Evolutionary conservation across 2,329 filamentous ascomycete species (phyloP), one percentile per base, ranked within the genome.

Genomic region (Capronia epimyces): DNA sequence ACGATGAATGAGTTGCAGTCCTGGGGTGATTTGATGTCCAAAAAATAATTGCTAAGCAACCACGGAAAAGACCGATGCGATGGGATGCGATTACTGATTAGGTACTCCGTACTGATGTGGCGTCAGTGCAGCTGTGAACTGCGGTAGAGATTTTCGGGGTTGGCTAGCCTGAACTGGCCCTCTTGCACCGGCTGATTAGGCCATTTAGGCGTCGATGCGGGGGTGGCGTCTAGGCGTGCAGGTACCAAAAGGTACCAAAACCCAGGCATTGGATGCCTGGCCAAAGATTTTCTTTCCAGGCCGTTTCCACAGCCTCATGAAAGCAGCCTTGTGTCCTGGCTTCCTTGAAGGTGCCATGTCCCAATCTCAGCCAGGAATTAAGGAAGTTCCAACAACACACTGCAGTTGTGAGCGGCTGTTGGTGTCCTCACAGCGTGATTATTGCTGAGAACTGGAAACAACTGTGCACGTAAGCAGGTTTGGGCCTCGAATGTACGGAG

Each of bases 1-100:
- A 16, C 9, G 15, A 5, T 5, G 12, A 16, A 40, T 20, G 40
- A 29, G n/a, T 21, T n/a, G 22, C 40, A 25, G 37, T 7, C 10
- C 16, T 24, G 21, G 37, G 20, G 15, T 42, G 21, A 25, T 25
- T n/a, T 9, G n/a, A 42, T 3, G 3, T 12, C 22, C 27, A 41
- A 31, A 39, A 27, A 41, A 12, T 21, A 32, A 46, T 46, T 46
- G 29, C 31, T 46, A 46, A 46, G 43, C 43, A 46, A 16, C 43
- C 8, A 15, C 39, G 39, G 39, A 8, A 25, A 42, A 24, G 22
- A 8, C 39, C 39, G 39, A 22, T 7, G 10, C 20, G 15, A 12
- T 15, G 34, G 31, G 31, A 13, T 2, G 31, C 6, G 9, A 34
- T n/a, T 15, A 16, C 8, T 37, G 18, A 20, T 9, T 37, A 18